Evolutionary conservation across 768 basidiomycete species (phyloP), one percentile per base, ranked within the genome.

Genomic region (Mycena filopes): DNA sequence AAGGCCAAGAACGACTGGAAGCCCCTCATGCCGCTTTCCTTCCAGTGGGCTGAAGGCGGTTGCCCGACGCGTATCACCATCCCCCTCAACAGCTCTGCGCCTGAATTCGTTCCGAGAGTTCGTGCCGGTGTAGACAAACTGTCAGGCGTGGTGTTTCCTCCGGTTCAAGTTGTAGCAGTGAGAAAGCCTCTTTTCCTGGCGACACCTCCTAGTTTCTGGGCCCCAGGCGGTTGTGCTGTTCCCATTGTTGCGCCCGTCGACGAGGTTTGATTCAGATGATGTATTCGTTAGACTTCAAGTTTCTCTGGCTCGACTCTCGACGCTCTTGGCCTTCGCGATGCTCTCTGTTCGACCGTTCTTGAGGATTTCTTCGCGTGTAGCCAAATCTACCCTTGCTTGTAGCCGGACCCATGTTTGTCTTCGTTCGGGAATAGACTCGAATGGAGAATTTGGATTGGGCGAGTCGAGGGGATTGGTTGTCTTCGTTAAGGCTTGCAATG

Each of bases 1-100:
- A n/a, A 15, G 1, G 11, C 38, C 21, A 58, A 49, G 26, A 20
- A 49, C n/a, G 28, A 47, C 28, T 50, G 58, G 58, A n/a, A 31
- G n/a, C 58, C 58, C 6, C 6, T 13, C 38, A 21, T 13, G 2
- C 38, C 48, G 7, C 40, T 50, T 9, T 49, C 58, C 18, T 50
- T 60, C 28, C 33, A 20, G 2, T 60, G 58, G 58, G 40, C 58
- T 12, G 48, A 40, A 9, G 48, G 58, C 9, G 58, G 58, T 13
- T 50, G n/a, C 26, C 26, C 48, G 20, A 43, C 48, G 5, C 38
- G 25, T 29, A 41, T 60, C 13, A 41, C 40, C 28, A n/a, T 48
- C 21, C 48, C 47, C 11, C 46, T 58, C 48, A 20, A 42, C 40
- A 20, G 12, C n/a, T 12, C 47, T 18, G 48, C 48, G 28, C 3